Evolutionary conservation across 495 filamentous ascomycete species (phyloP), one percentile per base, ranked within the genome.

Genomic region (Penicillium flavigenum): DNA sequence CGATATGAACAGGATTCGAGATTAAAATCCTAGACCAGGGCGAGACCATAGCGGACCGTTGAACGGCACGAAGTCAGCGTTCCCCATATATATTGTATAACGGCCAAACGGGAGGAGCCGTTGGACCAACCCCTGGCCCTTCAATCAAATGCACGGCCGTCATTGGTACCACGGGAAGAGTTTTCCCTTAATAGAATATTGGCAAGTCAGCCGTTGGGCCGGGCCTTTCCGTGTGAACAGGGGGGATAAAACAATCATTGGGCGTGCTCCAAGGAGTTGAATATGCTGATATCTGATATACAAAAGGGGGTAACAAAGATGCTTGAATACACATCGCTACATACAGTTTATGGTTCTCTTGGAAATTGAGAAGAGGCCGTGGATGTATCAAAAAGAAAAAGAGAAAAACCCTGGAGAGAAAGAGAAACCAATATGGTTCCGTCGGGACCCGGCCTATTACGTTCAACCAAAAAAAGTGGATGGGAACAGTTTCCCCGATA

Each of bases 41-140:
- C 47, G 48, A 60, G 54, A 59, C 47, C 58, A 58, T 55, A 49
- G 64, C 61, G 56, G 64, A 53, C 56, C 62, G 56, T 62, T 58
- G 20, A 24, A 57, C 36, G 54, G 27, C 26, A 32, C 14, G 4
- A 14, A 32, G 32, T 20, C n/a, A 48, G 31, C 31, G 31, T 32
- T 47, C 58, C 52, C 61, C 61, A 58, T 64, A 58, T 64, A 58
- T n/a, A n/a, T n/a, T n/a, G n/a, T n/a, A n/a, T 59, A 59, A 66
- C 61, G 63, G 63, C 49, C 49, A 39, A 17, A 57, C 64, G 64
- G 64, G 64, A 61, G 47, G 61, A 66, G 58, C 64, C 61, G 61
- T 49, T 19, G 11, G 19, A 17, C 19, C 38, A 48, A 26, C 29
- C 46, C 52, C 51, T 51, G 45, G 42, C 51, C 20, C 2, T 45